Conservation (phyloP, 2,329 filamentous ascomycete species). For the Pseudohalonectria lignicola region DNA sequence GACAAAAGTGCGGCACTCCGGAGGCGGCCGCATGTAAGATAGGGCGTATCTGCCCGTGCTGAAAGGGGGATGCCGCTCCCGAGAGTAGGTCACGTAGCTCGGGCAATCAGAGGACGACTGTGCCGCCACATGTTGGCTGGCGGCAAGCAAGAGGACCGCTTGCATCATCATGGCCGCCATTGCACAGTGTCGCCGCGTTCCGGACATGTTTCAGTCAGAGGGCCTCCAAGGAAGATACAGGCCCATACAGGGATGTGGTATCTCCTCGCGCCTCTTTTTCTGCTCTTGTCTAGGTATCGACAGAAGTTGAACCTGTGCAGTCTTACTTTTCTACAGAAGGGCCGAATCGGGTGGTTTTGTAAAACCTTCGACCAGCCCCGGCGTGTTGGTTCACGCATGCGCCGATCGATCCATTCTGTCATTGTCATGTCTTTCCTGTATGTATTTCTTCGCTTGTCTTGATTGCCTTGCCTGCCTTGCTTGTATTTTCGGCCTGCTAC, state of each 20-base stretch:
- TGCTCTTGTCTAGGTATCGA: too few relatives aligned
- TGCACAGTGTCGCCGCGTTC: not conserved
- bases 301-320: not conserved
- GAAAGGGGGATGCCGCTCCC: constrained; percentile 53
- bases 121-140: constrained; percentile 3
- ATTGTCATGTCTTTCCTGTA: too few relatives aligned
- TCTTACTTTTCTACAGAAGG: too few relatives aligned
- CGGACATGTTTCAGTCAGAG: not conserved
- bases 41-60: constrained; percentile 68
- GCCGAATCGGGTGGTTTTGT: too few relatives aligned
- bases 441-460: not conserved
- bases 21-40: constrained; percentile 67
- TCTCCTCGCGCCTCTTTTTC: too few relatives aligned
- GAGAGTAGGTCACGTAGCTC: constrained; percentile 52
- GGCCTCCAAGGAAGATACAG: not conserved
- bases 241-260: too few relatives aligned
- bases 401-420: too few relatives aligned
- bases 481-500: too few relatives aligned
- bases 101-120: constrained; percentile 41
- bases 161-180: not conserved
- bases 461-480: not conserved
- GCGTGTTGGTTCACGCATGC: too few relatives aligned
- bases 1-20: constrained; percentile 70
- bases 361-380: too few relatives aligned
- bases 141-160: constrained; percentile 2